phyloP scores from a whole-genome alignment of 768 basidiomycete species.

The Pulveroboletus sp. region DNA sequence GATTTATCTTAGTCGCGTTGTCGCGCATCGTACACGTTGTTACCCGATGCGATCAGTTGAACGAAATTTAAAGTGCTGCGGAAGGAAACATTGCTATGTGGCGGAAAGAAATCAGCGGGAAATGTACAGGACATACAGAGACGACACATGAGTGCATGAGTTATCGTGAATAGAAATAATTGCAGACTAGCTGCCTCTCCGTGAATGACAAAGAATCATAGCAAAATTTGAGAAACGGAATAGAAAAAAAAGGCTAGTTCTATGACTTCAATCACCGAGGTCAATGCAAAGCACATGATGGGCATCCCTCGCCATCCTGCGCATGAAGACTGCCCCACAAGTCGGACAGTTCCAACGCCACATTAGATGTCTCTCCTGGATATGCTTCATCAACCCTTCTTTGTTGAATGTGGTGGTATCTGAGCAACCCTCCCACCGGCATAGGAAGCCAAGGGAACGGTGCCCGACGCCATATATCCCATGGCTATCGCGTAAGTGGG shows the following conservation, averaged over 20 bases:
- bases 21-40: neutral
- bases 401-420: constrained; percentile 17
- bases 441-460: constrained; percentile 10
- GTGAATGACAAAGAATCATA: neutral
- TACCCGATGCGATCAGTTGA: constrained; percentile 4
- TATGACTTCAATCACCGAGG: neutral
- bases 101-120: neutral
- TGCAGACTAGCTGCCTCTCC: constrained; percentile 8
- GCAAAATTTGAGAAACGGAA: neutral
- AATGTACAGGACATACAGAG: too few relatives aligned
- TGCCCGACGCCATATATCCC: constrained; percentile 13
- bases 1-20: neutral
- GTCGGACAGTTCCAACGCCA: constrained; percentile 26
- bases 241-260: neutral
- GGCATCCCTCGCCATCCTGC: constrained; percentile 15
- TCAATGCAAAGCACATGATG: constrained; percentile 15
- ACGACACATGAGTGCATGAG: neutral
- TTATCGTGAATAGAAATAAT: neutral
- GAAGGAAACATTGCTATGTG: neutral
- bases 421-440: constrained; percentile 24
- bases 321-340: constrained; percentile 19
- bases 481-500: constrained; percentile 21
- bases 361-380: constrained; percentile 23
- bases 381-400: constrained; percentile 22
- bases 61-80: neutral